A percentile compares a stretch with the other conserved stretches of the same genome.
phyloP scores from a whole-genome alignment of 495 filamentous ascomycete species.

The Filosporella fistucella region DNA sequence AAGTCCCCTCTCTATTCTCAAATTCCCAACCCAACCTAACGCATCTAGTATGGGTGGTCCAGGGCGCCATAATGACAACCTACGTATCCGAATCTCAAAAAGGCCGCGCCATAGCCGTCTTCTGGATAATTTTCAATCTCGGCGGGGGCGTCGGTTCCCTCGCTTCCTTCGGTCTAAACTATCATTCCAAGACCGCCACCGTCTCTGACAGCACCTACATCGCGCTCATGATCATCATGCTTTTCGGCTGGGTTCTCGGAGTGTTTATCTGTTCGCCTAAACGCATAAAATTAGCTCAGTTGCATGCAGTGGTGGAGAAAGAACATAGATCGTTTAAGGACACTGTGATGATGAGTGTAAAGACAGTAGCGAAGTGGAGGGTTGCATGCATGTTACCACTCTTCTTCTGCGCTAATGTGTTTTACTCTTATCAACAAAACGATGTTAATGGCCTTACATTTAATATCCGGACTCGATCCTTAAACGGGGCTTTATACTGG shows the following conservation, averaged over 20 bases:
- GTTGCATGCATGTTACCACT: slow-evolving; percentile 81
- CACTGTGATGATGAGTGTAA: slow-evolving; percentile 69
- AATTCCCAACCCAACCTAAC: too few species aligned
- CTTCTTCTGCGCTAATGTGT: slow-evolving; percentile 75
- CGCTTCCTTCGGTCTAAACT: slow-evolving; percentile 59
- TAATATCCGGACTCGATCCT: slow-evolving; percentile 71
- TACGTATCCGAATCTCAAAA: slow-evolving; percentile 79
- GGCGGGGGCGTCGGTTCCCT: slow-evolving; percentile 79
- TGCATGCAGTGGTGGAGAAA: slow-evolving; percentile 78
- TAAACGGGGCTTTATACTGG: slow-evolving; percentile 87
- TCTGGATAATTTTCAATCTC: slow-evolving; percentile 93
- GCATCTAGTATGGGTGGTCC: too few species aligned
- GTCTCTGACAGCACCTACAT: slow-evolving; percentile 84
- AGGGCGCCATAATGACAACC: slow-evolving; percentile 92
- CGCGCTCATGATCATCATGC: slow-evolving; percentile 82
- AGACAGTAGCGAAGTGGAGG: too few species aligned
- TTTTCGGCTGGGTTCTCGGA: slow-evolving; percentile 71
- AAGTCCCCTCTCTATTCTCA: slow-evolving; percentile 92
- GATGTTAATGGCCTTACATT: slow-evolving; percentile 65
- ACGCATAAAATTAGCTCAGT: slow-evolving; percentile 79
- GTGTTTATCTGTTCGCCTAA: slow-evolving; percentile 64
- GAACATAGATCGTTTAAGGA: slow-evolving; percentile 69
- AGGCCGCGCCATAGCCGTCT: slow-evolving; percentile 80
- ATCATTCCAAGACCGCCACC: slow-evolving; percentile 44
- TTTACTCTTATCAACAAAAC: slow-evolving; percentile 62